Conservation (phyloP, 2,329 filamentous ascomycete species). For the Niveomyces coronatus region DNA sequence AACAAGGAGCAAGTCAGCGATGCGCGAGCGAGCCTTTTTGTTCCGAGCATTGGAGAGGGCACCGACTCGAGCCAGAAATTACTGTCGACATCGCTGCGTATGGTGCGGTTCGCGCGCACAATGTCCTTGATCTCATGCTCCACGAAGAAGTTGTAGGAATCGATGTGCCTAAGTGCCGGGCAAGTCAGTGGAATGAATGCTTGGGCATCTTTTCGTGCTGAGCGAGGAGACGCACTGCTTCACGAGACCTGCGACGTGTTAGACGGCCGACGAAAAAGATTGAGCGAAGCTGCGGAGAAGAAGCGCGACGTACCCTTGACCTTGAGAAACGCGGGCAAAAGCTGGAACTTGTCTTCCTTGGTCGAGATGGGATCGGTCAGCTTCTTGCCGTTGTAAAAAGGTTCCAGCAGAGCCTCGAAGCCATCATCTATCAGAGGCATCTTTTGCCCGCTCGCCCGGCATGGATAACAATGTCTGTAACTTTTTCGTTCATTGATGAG, state of each 20-base stretch:
- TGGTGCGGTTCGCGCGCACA: slow-evolving; percentile 77
- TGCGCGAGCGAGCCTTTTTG: too few species aligned
- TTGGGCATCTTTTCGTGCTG: not conserved
- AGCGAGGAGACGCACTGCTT: slow-evolving; percentile 54
- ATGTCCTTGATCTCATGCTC: slow-evolving; percentile 97
- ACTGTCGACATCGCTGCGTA: slow-evolving; percentile 85
- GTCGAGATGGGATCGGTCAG: slow-evolving; percentile 54
- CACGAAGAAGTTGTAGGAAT: slow-evolving; percentile 98
- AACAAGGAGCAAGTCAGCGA: slow-evolving; percentile 2
- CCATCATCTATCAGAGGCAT: slow-evolving; percentile 51
- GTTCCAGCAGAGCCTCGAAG: slow-evolving; percentile 56
- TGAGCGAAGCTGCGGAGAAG: too few species aligned
- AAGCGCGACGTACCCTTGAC: slow-evolving; percentile 58
- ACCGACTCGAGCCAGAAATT: slow-evolving; percentile 74
- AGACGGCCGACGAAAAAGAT: too few species aligned
- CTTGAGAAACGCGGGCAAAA: slow-evolving; percentile 93
- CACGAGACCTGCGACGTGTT: slow-evolving; percentile 49
- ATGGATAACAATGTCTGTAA: slow-evolving; percentile 18
- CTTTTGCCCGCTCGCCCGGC: slow-evolving; percentile 21
- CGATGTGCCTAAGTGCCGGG: slow-evolving; percentile 57
- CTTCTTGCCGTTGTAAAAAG: slow-evolving; percentile 59
- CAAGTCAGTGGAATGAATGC: slow-evolving; percentile 1
- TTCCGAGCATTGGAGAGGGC: slow-evolving; percentile 13
- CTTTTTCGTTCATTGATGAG: too few species aligned
- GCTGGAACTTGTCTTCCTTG: slow-evolving; percentile 86